Percentiles rank a stretch among this genome's conserved stretches.
These are phyloP conservation scores for Arctium minus DNA, from an alignment of 129 eudicot genomes.

Conservation along the genomic window DNA sequence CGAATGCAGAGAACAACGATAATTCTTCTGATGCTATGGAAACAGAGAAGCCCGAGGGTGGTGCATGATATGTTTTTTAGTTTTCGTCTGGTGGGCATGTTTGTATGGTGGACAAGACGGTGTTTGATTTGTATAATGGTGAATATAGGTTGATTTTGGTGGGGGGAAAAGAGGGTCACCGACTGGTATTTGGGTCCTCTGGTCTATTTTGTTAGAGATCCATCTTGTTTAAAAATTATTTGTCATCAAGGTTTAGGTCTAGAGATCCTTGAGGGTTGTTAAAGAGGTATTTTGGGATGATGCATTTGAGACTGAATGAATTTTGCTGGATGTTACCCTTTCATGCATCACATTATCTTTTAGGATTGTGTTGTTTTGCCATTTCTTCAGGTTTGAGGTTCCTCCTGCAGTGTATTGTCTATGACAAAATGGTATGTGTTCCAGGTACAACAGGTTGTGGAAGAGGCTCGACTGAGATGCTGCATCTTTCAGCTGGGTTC, in stretches of 20 bases:
- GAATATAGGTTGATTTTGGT: slow-evolving; percentile 14
- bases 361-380: not conserved
- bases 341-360: not conserved
- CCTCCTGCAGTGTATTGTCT: not conserved
- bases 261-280: not conserved
- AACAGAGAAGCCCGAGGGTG: slow-evolving; percentile 56
- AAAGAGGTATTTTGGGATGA: slow-evolving; percentile 8
- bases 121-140: slow-evolving; percentile 31
- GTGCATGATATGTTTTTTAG: slow-evolving; percentile 19
- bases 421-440: not conserved
- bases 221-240: slow-evolving; percentile 14
- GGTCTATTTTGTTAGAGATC: slow-evolving; percentile 25
- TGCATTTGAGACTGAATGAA: slow-evolving; percentile 9
- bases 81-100: slow-evolving; percentile 1
- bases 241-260: slow-evolving; percentile 3
- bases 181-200: not conserved
- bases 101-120: not conserved
- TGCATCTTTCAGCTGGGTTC: no score
- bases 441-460: no score
- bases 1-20: slow-evolving; percentile 20
- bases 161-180: slow-evolving; percentile 5
- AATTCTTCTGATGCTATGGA: slow-evolving; percentile 60
- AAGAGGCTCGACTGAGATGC: no score
- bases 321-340: not conserved
- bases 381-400: not conserved